Evolutionary conservation across 371 early-diverging fungal species (phyloP), one percentile per base, ranked within the genome.

Genomic region (Rhizopus arrhizus): DNA sequence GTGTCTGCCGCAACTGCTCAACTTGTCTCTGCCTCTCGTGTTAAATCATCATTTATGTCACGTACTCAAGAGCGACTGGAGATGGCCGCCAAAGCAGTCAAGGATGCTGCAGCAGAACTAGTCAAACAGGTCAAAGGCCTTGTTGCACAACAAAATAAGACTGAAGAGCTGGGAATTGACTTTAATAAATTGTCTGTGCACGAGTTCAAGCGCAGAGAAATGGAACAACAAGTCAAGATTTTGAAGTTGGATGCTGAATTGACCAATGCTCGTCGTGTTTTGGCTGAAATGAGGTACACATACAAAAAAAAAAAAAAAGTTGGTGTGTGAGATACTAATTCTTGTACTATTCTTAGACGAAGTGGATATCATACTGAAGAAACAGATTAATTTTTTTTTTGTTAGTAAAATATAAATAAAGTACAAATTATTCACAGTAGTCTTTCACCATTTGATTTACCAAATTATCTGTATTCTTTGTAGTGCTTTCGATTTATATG

Each of bases 201-300:
- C 69, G 95, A 98, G 74, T 92, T 92, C 72, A 97, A 96, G 83
- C 89, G 91, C 57, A 85, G 86, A 66, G 97, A 97, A 78, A 97
- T 97, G 97, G 94, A 95, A 65, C 96, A 95, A 75, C 98, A 98
- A 78, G 98, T 97, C 42, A 85, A 88, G 77, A 96, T 98, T 52
- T 78, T 97, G 58, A 93, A 94, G 72, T 80, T 97, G 42, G 98
- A 97, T 77, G 92, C 95, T 69, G 92, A 93, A 63, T 78, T 98
- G 62, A 84, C 83, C 12, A 82, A 87, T 56, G 97, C 98, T 36
- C 75, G 97, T 53, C 84, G 91, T 58, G 85, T 89, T 43, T 75
- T 97, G 45, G 96, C 93, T 10, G 95, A 95, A 77, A 94, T 97
- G 89, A 84, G 97, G 55, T 91, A 91, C 75, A 77, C 53, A 80